A percentile compares a stretch with the other conserved stretches of the same genome.
Conservation (phyloP, 257 asterid species). For the Fraxinus quadrangulata region DNA sequence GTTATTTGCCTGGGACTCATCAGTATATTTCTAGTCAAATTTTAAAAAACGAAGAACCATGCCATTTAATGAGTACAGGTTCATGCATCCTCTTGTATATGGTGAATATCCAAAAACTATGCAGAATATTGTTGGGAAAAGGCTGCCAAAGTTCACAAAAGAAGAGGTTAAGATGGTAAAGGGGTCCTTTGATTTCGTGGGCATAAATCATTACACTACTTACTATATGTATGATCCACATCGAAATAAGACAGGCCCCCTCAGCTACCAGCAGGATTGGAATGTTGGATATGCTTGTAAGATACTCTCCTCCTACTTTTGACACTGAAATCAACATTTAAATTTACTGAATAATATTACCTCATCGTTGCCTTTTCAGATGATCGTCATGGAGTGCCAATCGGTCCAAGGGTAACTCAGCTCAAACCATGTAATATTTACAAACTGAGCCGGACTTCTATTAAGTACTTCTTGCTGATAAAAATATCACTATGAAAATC, state of each 20-base stretch:
- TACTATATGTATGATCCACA: constrained; percentile 64
- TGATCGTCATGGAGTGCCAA: constrained; percentile 77
- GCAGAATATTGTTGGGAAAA: constrained; percentile 64
- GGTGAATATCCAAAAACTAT: constrained; percentile 92
- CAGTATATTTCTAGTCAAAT: too few relatives aligned
- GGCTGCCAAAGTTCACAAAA: constrained; percentile 76
- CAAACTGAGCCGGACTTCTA: background rate
- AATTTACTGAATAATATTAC: background rate
- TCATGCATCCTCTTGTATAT: constrained; percentile 80
- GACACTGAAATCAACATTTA: background rate
- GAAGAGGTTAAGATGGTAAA: constrained; percentile 75
- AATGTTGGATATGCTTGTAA: constrained; percentile 76
- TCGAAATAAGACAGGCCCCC: constrained; percentile 33
- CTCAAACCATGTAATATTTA: background rate
- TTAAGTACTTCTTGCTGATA: background rate
- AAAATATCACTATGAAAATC: constrained; percentile 5
- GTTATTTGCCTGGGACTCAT: background rate
- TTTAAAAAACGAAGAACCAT: background rate
- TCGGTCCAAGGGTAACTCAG: constrained; percentile 77
- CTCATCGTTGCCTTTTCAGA: constrained; percentile 34
- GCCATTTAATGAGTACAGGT: constrained; percentile 47
- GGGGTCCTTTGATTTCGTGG: constrained; percentile 80
- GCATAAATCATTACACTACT: constrained; percentile 86
- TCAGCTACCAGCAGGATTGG: constrained; percentile 88
- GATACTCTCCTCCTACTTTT: constrained; percentile 3